phyloP scores from a whole-genome alignment of 164 flowering plant genomes.

The Macadamia integrifolia region DNA sequence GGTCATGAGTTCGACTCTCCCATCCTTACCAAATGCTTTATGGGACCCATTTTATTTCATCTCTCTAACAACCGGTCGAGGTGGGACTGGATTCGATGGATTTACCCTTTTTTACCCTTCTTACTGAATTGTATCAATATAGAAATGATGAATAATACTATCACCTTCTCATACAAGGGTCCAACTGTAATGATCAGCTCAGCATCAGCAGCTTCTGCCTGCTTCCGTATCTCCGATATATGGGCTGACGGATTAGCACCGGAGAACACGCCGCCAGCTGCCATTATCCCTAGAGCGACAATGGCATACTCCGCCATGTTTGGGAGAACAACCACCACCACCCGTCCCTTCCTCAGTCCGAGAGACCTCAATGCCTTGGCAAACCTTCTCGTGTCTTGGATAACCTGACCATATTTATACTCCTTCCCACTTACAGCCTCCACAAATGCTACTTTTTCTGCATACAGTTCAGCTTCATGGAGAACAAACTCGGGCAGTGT shows the following conservation, averaged over 20 bases:
- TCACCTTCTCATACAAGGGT: constrained; percentile 64
- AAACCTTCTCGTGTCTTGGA: constrained; percentile 52
- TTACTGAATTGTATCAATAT: too few relatives aligned
- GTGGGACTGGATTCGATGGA: too few relatives aligned
- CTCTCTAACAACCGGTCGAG: too few relatives aligned
- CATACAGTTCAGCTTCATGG: constrained; percentile 47
- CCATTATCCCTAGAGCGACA: constrained; percentile 85
- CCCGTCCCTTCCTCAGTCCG: constrained; percentile 68
- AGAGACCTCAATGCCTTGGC: constrained; percentile 73
- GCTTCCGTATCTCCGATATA: constrained; percentile 72
- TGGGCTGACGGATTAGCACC: constrained; percentile 79
- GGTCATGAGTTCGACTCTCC: too few relatives aligned
- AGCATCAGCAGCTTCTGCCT: constrained; percentile 71
- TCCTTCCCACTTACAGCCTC: constrained; percentile 62
- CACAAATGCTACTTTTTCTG: constrained; percentile 82
- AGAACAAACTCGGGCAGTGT: constrained; percentile 90
- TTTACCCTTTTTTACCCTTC: too few relatives aligned
- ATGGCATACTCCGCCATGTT: constrained; percentile 78
- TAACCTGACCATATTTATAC: constrained; percentile 59
- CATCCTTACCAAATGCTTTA: too few relatives aligned
- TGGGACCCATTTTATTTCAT: too few relatives aligned
- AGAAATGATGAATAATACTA: not conserved
- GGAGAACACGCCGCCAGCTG: constrained; percentile 88
- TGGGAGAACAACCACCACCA: constrained; percentile 81
- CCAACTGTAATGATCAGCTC: constrained; percentile 61